Percentiles rank a stretch among this genome's conserved stretches.
Conservation (phyloP, 2,329 filamentous ascomycete species). For the Phyllosticta citribraziliensis region DNA sequence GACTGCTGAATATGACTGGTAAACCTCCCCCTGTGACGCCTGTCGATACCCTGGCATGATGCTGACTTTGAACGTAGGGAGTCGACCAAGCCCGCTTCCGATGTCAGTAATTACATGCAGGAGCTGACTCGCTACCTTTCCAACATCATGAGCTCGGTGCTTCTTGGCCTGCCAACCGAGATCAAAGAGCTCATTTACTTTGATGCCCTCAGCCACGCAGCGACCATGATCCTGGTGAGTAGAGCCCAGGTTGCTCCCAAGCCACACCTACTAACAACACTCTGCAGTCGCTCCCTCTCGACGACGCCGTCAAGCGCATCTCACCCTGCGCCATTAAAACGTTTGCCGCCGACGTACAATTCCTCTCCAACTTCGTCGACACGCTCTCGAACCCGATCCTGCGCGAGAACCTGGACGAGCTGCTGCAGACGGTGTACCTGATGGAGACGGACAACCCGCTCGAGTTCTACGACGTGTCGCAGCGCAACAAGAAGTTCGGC, state of each 20-base stretch:
- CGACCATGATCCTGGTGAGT: constrained; percentile 68
- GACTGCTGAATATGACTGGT: constrained; percentile 95
- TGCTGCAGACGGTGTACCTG: constrained; percentile 83
- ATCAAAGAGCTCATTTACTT: constrained; percentile 99
- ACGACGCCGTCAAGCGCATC: constrained; percentile 71
- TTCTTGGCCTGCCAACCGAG: constrained; percentile 84
- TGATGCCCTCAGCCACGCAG: constrained; percentile 84
- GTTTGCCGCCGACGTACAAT: constrained; percentile 72
- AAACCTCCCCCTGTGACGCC: constrained; percentile 15
- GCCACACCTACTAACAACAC: not conserved
- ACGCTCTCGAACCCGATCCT: constrained; percentile 82
- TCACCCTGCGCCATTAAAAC: constrained; percentile 76
- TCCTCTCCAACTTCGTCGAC: constrained; percentile 78
- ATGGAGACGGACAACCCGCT: constrained; percentile 85
- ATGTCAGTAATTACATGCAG: constrained; percentile 90
- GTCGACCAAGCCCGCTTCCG: constrained; percentile 41
- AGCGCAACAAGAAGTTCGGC: constrained; percentile 85
- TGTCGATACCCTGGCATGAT: not conserved
- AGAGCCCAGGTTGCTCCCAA: not conserved
- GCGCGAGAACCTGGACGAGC: constrained; percentile 78
- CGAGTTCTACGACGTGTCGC: constrained; percentile 89
- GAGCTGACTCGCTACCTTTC: constrained; percentile 86
- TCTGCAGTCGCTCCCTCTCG: constrained; percentile 61
- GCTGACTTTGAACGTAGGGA: constrained; percentile 8
- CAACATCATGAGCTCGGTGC: constrained; percentile 92